Evolutionary conservation across 257 asterid genomes (phyloP), one percentile per base, ranked within the genome.

Genomic region (Penstemon eatonii): DNA sequence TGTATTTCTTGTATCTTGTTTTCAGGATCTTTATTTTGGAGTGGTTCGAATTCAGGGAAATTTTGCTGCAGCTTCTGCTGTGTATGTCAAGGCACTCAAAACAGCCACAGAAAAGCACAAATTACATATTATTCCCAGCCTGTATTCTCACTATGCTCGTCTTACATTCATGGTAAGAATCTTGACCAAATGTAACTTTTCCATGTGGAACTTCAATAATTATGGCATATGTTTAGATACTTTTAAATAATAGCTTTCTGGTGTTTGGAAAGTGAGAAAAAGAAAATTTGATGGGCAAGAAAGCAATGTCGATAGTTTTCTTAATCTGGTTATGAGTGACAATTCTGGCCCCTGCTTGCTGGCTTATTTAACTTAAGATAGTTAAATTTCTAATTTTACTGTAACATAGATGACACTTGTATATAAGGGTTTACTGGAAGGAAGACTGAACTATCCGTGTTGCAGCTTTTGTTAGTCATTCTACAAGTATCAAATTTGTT

Each of bases 141-240:
- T 92, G 65, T 92, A 86, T 74, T 67, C 80, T 60, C 85, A 76
- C 58, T 85, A 71, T 75, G 81, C 85, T 69, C 82, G 78, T 25
- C 87, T 90, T 43, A 88, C 85, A 59, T 78, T 82, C 81, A 68
- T 78, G 95, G 98, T 92, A 88, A 58, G 82, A 18, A 75, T 42
- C 59, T 62, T 63, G 8, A 40, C 39, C 58, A n/a, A 66, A 71
- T 64, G 52, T 63, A 44, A 43, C 61, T 60, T 49, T 40, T 39
- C 42, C 37, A 55, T 39, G 8, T 74, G 44, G 46, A 54, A 63
- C 33, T 40, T 25, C 4, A n/a, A 25, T 25, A 51, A 5, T 55
- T 67, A 57, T 53, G 2, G 37, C 37, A 3, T 63, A 4, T 57
- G 15, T 51, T 50, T 12, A 56, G 13, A 41, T 53, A 60, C 49